phyloP scores from a whole-genome alignment of 2,329 filamentous ascomycete genomes.

The Trichophyton simii region DNA sequence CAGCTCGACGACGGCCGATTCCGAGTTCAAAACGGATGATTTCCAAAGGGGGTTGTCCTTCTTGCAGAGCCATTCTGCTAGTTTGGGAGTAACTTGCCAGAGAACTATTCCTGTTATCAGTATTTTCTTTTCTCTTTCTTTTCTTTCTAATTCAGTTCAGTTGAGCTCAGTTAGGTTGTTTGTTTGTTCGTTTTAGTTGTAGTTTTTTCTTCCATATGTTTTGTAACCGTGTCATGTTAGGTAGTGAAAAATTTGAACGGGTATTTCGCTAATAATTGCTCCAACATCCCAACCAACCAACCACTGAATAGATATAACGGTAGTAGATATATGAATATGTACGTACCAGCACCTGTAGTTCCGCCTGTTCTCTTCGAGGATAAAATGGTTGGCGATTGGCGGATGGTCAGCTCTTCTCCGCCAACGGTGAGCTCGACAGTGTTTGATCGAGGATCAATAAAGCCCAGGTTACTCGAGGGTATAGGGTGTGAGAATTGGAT shows the following conservation, averaged over 20 bases:
- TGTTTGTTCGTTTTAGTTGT: too few relatives aligned
- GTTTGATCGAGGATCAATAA: slow-evolving; percentile 60
- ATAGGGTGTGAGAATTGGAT: slow-evolving; percentile 67
- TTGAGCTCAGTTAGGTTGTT: too few relatives aligned
- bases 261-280: background rate
- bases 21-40: slow-evolving; percentile 39
- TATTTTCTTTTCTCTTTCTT: background rate
- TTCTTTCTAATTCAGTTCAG: too few relatives aligned
- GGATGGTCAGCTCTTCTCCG: slow-evolving; percentile 58
- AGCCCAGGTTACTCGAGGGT: slow-evolving; percentile 67
- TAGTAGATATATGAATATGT: background rate
- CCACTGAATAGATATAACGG: too few relatives aligned
- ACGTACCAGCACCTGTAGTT: slow-evolving; percentile 57
- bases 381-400: slow-evolving; percentile 73
- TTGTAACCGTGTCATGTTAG: too few relatives aligned
- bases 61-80: slow-evolving; percentile 66
- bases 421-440: slow-evolving; percentile 55
- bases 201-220: too few relatives aligned
- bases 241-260: background rate
- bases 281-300: background rate
- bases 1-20: slow-evolving; percentile 61
- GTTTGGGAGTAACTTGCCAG: slow-evolving; percentile 78
- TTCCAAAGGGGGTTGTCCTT: slow-evolving; percentile 51
- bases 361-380: slow-evolving; percentile 60
- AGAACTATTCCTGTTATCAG: slow-evolving; percentile 45